Percentiles rank a stretch among this genome's conserved stretches.
These are phyloP conservation scores for Vigna nakashimae DNA, from an alignment of 306 rosid genomes.

Conservation along the genomic window DNA sequence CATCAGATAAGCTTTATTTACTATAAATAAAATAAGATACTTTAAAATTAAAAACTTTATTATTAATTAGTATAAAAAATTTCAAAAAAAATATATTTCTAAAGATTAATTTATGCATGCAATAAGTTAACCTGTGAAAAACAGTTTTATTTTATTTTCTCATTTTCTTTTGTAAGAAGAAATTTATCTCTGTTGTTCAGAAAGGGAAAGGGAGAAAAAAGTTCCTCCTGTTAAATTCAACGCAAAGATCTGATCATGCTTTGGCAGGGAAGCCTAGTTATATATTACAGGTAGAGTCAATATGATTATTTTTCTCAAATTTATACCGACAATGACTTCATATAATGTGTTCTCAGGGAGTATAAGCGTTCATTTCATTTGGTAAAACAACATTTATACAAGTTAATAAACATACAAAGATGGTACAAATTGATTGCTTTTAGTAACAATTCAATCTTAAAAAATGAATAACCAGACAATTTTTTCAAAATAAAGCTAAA, in stretches of 20 bases:
- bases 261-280: not conserved
- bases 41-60: too few relatives aligned
- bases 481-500: conserved; percentile 34
- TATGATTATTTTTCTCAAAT: not conserved
- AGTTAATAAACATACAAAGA: conserved; percentile 15
- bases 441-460: conserved; percentile 9
- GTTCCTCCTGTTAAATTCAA: not conserved
- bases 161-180: too few relatives aligned
- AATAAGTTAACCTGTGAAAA: too few relatives aligned
- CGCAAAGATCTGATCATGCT: not conserved
- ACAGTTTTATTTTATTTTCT: too few relatives aligned
- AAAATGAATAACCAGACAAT: conserved; percentile 32
- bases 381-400: conserved; percentile 28
- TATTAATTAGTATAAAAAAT: too few relatives aligned
- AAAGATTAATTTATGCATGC: too few relatives aligned
- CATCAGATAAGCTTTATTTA: too few relatives aligned
- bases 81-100: too few relatives aligned
- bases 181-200: not conserved
- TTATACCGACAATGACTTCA: not conserved
- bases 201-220: not conserved
- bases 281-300: not conserved
- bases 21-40: too few relatives aligned
- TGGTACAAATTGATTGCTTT: conserved; percentile 27
- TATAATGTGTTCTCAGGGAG: conserved; percentile 8
- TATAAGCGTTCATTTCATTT: conserved; percentile 28